Percentiles rank a stretch among this genome's conserved stretches.
Evolutionary conservation across 2,329 filamentous ascomycete species (phyloP).

Genomic region (Magnaporthiopsis rhizophila): DNA sequence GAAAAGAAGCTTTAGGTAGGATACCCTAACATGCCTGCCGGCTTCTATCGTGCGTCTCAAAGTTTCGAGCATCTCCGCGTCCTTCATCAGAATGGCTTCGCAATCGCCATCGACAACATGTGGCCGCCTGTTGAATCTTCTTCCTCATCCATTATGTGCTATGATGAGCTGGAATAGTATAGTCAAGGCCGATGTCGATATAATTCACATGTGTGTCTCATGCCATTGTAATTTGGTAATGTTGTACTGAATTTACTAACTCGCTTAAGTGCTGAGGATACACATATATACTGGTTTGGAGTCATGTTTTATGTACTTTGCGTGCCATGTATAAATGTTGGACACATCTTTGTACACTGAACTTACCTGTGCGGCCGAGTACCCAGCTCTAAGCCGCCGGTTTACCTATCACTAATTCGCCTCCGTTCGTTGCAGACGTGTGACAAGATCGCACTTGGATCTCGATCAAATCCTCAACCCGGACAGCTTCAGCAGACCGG

Average conservation of each 20-base stretch:
- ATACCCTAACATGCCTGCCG: too few relatives aligned
- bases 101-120: constrained; percentile 52
- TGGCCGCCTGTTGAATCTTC: too few relatives aligned
- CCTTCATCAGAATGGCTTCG: constrained; percentile 54
- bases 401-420: background rate
- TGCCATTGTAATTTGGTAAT: background rate
- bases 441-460: background rate
- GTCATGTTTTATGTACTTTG: background rate
- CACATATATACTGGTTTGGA: background rate
- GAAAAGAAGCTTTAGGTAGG: too few relatives aligned
- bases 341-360: too few relatives aligned
- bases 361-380: background rate
- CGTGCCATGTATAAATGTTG: too few relatives aligned
- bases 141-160: too few relatives aligned
- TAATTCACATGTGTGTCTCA: background rate
- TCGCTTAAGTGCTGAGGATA: background rate
- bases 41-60: background rate
- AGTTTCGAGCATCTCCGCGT: constrained; percentile 47
- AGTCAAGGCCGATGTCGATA: background rate
- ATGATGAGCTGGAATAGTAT: too few relatives aligned
- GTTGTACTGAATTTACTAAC: too few relatives aligned
- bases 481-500: background rate
- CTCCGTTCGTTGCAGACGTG: background rate
- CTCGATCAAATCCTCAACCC: background rate
- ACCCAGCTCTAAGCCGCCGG: background rate